Evolutionary conservation across 352 stramenopile genomes (phyloP).

Genomic region (Phytophthora pini): DNA sequence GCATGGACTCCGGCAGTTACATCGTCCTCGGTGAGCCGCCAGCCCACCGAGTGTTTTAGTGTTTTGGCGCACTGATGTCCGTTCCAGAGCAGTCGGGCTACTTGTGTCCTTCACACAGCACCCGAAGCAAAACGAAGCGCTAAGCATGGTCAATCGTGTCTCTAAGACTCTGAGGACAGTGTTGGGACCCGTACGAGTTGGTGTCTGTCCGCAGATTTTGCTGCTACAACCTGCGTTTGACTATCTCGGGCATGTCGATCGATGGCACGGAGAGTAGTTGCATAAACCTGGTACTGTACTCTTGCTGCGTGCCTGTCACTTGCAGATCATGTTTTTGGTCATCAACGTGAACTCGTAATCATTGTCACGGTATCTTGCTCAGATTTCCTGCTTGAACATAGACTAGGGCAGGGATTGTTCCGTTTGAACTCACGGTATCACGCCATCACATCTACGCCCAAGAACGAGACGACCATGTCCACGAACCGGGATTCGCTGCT

Average conservation of each 20-base stretch:
- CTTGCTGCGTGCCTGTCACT: neutral
- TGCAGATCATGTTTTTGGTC: neutral
- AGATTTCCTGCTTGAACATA: conserved; percentile 7
- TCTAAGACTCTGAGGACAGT: neutral
- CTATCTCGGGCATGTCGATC: neutral
- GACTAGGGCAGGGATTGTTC: neutral
- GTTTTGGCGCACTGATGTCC: neutral
- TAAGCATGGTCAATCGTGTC: neutral
- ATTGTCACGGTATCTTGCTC: neutral
- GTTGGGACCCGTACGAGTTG: neutral
- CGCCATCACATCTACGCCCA: neutral
- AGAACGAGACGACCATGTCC: conserved; percentile 10
- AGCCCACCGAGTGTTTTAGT: conserved; percentile 7
- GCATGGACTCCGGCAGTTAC: no score
- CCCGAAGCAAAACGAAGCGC: neutral
- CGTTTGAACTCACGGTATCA: conserved; percentile 20
- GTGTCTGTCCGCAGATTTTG: neutral
- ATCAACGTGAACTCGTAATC: conserved; percentile 20
- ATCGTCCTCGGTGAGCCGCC: conserved; percentile 1
- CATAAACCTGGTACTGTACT: conserved; percentile 5
- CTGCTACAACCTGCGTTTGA: conserved; percentile 11
- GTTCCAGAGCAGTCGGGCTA: neutral
- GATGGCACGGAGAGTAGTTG: neutral
- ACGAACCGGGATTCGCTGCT: conserved; percentile 4
- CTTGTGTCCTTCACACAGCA: conserved; percentile 1